These are phyloP conservation scores for Fagopyrum tataricum DNA, from an alignment of 148 eudicot species.

Conservation along the genomic window DNA sequence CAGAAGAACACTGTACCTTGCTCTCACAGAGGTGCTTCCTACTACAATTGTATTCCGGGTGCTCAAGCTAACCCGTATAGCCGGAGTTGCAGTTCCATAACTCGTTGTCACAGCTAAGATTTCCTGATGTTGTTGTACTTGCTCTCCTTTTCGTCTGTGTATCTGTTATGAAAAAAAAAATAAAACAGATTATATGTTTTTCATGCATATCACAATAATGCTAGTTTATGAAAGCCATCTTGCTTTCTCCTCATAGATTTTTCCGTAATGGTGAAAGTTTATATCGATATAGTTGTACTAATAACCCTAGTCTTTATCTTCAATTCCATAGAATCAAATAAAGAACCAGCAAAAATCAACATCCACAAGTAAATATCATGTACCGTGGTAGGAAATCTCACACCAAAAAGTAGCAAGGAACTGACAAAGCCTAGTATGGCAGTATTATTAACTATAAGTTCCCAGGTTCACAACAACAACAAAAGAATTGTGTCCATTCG, in stretches of 20 bases:
- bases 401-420: no score
- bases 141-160: not conserved
- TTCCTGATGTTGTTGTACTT: conserved; percentile 5
- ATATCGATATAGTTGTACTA: not conserved
- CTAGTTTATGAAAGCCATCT: not conserved
- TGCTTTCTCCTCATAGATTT: not conserved
- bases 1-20: conserved; percentile 20
- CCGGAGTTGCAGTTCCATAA: conserved; percentile 23
- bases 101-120: conserved; percentile 19
- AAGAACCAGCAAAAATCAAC: not conserved
- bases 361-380: no score
- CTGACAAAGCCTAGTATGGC: no score
- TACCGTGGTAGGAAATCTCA: no score
- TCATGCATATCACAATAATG: conserved; percentile 7
- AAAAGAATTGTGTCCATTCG: no score
- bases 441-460: no score
- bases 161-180: not conserved
- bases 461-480: no score
- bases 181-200: conserved; percentile 1
- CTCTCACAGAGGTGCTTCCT: conserved; percentile 22
- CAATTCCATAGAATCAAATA: not conserved
- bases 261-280: conserved; percentile 4
- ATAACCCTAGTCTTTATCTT: not conserved
- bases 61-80: conserved; percentile 20
- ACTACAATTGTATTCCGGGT: conserved; percentile 24